Evolutionary conservation across 495 filamentous ascomycete genomes (phyloP), one percentile per base, ranked within the genome.

Genomic region (Stereocaulon alpinum): DNA sequence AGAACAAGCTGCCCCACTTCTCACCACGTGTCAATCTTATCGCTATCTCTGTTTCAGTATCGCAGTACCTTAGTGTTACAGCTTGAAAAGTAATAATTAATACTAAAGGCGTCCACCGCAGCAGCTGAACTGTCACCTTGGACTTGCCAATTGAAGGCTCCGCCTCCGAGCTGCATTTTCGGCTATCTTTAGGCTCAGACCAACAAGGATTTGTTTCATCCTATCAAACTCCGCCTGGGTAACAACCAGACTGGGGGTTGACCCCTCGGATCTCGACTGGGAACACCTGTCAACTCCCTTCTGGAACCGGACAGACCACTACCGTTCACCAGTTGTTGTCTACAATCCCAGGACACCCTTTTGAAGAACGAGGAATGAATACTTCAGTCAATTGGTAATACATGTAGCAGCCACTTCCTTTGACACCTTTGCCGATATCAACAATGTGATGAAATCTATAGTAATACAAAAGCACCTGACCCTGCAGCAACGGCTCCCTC

Each of bases 1-100:
- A 52, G 27, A n/a, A 52, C 49, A 52, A 32, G 27, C 49, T 30
- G 32, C 49, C 10, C 49, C 49, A 52, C 49, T 52, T 52, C 30
- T 52, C 49, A 18, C 49, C 49, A 52, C 49, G 49, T 52, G 49
- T 17, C 34, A 37, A 1, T 20, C 49, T 34, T 30, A 34, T 37
- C 7, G 7, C 34, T 37, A 37, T 37, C 15, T 37, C 27, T 27
- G 18, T 18, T 4, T 3, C 32, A 37, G 15, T 30, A 29, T 32
- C 11, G 6, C 49, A 18, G 1, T n/a, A n/a, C n/a, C n/a, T n/a
- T n/a, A n/a, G n/a, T 32, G 15, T 20, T 18, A 50, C 9, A 2
- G 7, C 49, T 51, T 12, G 34, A 1, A 37, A 37, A 37, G 34
- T 37, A 37, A 37, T 37, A 37, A 37, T 37, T 24, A 24, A 37